Evolutionary conservation across 2,329 filamentous ascomycete genomes (phyloP).

Genomic region (Aotearoamyces nothofagi): DNA sequence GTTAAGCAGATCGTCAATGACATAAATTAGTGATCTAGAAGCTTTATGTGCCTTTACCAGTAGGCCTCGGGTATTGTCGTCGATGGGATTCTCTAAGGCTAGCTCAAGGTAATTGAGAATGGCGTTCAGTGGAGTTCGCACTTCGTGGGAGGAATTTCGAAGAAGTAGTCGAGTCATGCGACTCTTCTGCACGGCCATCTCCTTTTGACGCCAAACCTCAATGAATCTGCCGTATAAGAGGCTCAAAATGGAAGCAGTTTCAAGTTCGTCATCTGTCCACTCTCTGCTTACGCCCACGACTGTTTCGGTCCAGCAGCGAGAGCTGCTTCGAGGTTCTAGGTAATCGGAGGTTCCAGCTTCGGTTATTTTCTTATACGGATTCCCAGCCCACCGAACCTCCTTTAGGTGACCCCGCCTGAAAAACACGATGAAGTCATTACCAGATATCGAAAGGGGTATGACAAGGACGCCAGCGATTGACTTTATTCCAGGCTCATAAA

Average conservation of each 20-base stretch:
- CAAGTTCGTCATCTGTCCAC: constrained; percentile 13
- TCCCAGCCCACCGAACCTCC: constrained; percentile 11
- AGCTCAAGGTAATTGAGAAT: constrained; percentile 13
- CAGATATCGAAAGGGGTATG: constrained; percentile 8
- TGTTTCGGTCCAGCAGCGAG: constrained; percentile 10
- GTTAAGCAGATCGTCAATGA: constrained; percentile 11
- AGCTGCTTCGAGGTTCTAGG: constrained; percentile 10
- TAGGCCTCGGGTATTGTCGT: constrained; percentile 9
- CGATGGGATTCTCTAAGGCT: constrained; percentile 9
- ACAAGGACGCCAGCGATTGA: constrained; percentile 9
- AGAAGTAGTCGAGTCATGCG: constrained; percentile 9
- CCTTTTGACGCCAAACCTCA: constrained; percentile 12
- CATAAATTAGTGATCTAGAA: constrained; percentile 9
- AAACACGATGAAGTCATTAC: constrained; percentile 11
- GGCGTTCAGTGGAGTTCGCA: constrained; percentile 10
- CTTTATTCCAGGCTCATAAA: constrained; percentile 2
- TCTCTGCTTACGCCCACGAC: constrained; percentile 10
- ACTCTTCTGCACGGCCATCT: constrained; percentile 7
- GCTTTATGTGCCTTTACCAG: constrained; percentile 9
- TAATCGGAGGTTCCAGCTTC: constrained; percentile 5
- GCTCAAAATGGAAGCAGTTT: constrained; percentile 10
- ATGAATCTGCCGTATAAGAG: constrained; percentile 13
- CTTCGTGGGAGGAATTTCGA: constrained; percentile 11
- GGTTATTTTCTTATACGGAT: constrained; percentile 10
- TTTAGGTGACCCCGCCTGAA: constrained; percentile 10